Conservation (phyloP, 176 grass and related monocot species). For the Ananas comosus region DNA sequence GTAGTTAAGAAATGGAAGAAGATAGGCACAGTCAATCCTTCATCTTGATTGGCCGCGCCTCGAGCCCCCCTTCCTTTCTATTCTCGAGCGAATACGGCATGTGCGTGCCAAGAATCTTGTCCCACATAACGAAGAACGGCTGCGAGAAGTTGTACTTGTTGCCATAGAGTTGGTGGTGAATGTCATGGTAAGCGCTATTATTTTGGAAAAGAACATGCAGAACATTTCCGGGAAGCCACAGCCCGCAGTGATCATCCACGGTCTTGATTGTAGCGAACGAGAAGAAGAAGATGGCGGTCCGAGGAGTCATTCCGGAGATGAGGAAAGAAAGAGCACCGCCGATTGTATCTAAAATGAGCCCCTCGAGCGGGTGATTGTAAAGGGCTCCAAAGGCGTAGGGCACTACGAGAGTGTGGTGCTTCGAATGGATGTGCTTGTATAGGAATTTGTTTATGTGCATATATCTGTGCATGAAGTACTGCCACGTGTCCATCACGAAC, state of each 20-base stretch:
- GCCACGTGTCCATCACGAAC: slow-evolving; percentile 79
- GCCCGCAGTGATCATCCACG: slow-evolving; percentile 47
- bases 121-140: slow-evolving; percentile 64
- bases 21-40: neutral
- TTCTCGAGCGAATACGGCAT: slow-evolving; percentile 53
- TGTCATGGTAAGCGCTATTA: slow-evolving; percentile 69
- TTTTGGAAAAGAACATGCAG: slow-evolving; percentile 51
- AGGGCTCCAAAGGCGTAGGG: slow-evolving; percentile 58
- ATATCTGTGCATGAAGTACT: slow-evolving; percentile 87
- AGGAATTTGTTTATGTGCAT: slow-evolving; percentile 82
- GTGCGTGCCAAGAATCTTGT: slow-evolving; percentile 59
- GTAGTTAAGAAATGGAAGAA: neutral
- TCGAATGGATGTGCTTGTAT: slow-evolving; percentile 68
- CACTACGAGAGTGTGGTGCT: slow-evolving; percentile 56
- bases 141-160: slow-evolving; percentile 71
- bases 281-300: slow-evolving; percentile 55
- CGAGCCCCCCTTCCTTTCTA: slow-evolving; percentile 49
- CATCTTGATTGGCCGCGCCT: slow-evolving; percentile 37
- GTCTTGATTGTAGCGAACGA: slow-evolving; percentile 65
- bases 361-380: slow-evolving; percentile 60
- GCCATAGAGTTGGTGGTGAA: slow-evolving; percentile 63
- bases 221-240: slow-evolving; percentile 57
- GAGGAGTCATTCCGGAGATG: slow-evolving; percentile 44
- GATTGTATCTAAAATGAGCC: slow-evolving; percentile 54
- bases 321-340: slow-evolving; percentile 45